Conservation (phyloP, 768 basidiomycete genomes). For the Termitomyces sp. region DNA sequence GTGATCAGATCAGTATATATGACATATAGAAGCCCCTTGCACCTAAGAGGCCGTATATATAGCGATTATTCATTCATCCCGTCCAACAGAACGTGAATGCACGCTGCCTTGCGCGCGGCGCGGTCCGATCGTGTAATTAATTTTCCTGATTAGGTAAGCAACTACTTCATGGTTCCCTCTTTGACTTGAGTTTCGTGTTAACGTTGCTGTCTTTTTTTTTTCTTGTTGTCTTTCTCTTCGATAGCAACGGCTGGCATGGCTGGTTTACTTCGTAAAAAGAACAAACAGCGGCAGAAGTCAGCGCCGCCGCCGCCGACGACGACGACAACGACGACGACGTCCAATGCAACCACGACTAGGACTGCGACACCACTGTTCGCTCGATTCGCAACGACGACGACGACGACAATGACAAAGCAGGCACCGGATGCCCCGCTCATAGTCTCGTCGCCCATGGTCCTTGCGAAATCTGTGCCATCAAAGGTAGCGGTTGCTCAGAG, state of each 20-base stretch:
- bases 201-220: background rate
- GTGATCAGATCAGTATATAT: too few relatives aligned
- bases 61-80: too few relatives aligned
- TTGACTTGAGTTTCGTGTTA: too few relatives aligned
- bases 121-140: too few relatives aligned
- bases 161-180: too few relatives aligned
- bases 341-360: background rate
- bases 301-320: too few relatives aligned
- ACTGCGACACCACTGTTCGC: slow-evolving; percentile 36
- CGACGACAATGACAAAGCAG: too few relatives aligned
- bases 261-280: slow-evolving; percentile 52
- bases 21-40: too few relatives aligned
- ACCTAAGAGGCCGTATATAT: too few relatives aligned
- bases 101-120: too few relatives aligned
- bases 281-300: slow-evolving; percentile 8
- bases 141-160: too few relatives aligned
- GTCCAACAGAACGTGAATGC: too few relatives aligned
- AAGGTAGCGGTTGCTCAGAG: background rate
- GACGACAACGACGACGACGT: background rate
- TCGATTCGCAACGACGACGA: slow-evolving; percentile 28
- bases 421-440: slow-evolving; percentile 19
- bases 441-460: slow-evolving; percentile 34
- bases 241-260: slow-evolving; percentile 32
- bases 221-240: background rate
- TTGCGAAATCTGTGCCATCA: slow-evolving; percentile 13